A percentile compares a stretch with the other conserved stretches of the same genome.
These are phyloP conservation scores for Coemansia sp. DNA, from an alignment of 192 early-diverging fungal genomes.

Conservation along the genomic window DNA sequence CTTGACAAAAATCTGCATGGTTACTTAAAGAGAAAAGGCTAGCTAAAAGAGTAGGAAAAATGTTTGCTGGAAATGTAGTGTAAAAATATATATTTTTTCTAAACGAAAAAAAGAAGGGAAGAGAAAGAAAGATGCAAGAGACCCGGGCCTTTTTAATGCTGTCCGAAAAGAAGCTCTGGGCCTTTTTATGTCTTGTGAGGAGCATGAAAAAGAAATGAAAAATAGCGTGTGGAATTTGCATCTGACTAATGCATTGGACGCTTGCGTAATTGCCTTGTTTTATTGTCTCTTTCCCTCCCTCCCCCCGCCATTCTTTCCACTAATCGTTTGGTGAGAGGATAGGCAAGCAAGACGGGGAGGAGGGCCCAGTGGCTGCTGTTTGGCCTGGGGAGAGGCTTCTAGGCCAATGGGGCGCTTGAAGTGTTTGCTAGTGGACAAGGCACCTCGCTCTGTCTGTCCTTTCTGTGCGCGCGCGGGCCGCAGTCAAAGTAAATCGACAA, in stretches of 20 bases:
- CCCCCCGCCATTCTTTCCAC: background rate
- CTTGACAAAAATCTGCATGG: constrained; percentile 29
- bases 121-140: background rate
- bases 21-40: background rate
- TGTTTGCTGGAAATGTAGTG: background rate
- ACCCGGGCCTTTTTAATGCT: background rate
- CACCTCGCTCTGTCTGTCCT: too few relatives aligned
- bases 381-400: too few relatives aligned
- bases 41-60: background rate
- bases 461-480: too few relatives aligned
- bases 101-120: background rate
- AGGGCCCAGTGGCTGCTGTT: too few relatives aligned
- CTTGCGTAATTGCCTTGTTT: background rate
- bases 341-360: too few relatives aligned
- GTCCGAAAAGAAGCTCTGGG: background rate
- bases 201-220: background rate
- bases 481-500: too few relatives aligned
- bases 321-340: background rate
- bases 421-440: too few relatives aligned
- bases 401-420: background rate
- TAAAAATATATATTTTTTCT: constrained; percentile 29
- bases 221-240: background rate
- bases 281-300: too few relatives aligned
- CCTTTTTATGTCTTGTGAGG: background rate
- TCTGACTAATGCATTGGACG: background rate